Percentiles rank a stretch among this genome's conserved stretches.
Conservation (phyloP, 495 filamentous ascomycete species). For the Lineolata rhizophorae region DNA sequence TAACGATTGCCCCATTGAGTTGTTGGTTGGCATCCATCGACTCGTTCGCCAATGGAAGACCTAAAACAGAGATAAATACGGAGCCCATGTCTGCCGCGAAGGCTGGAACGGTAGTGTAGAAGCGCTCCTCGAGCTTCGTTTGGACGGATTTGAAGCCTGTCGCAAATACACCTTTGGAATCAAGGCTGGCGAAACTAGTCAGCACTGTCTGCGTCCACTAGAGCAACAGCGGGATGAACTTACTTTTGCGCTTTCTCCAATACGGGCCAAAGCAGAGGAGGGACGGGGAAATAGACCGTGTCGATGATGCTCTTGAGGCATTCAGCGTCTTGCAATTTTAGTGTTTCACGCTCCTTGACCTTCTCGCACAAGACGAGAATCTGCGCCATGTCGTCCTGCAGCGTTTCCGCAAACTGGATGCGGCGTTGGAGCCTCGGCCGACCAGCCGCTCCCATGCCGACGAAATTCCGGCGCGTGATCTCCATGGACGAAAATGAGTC, state of each 20-base stretch:
- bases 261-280: constrained; percentile 54
- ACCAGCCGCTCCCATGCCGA: constrained; percentile 70
- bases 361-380: constrained; percentile 43
- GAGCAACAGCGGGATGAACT: constrained; percentile 6
- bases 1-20: constrained; percentile 26
- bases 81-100: constrained; percentile 53
- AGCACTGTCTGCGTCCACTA: neutral
- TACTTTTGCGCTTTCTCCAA: constrained; percentile 52
- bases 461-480: constrained; percentile 79
- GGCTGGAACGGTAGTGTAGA: constrained; percentile 49
- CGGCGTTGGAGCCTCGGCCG: constrained; percentile 53
- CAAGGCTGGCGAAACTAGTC: constrained; percentile 30
- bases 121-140: constrained; percentile 41
- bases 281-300: constrained; percentile 72
- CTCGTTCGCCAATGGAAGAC: too few relatives aligned
- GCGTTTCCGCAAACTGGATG: constrained; percentile 63
- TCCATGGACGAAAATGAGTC: constrained; percentile 94
- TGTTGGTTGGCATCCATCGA: constrained; percentile 31
- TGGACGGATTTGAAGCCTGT: constrained; percentile 40
- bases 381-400: constrained; percentile 54
- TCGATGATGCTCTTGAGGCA: constrained; percentile 58
- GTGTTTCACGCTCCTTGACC: constrained; percentile 46
- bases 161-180: constrained; percentile 47
- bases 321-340: constrained; percentile 55
- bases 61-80: constrained; percentile 48